phyloP scores from a whole-genome alignment of 140 eudicot genomes.

The Stevia rebaudiana region DNA sequence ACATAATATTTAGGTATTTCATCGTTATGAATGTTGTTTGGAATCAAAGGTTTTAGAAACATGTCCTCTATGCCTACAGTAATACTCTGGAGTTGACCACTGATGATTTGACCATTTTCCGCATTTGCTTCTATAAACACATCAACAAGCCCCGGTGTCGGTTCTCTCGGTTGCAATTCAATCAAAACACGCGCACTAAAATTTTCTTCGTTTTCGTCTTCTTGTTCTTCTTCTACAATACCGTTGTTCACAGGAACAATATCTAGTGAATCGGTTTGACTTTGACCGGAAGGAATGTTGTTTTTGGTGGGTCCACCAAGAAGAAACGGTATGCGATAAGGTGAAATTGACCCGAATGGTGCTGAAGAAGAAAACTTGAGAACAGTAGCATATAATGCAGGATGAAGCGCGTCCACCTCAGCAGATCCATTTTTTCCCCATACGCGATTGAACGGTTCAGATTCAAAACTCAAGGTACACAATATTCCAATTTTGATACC shows the following conservation, averaged over 20 bases:
- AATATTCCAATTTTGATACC: constrained; percentile 74
- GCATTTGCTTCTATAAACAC: constrained; percentile 75
- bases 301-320: constrained; percentile 54
- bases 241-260: constrained; percentile 54
- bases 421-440: constrained; percentile 35
- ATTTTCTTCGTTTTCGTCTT: constrained; percentile 22
- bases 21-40: constrained; percentile 46
- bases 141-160: constrained; percentile 80
- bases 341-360: constrained; percentile 64
- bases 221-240: constrained; percentile 26
- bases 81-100: constrained; percentile 66
- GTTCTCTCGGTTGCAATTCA: constrained; percentile 86
- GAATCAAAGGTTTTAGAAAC: constrained; percentile 70
- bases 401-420: constrained; percentile 41
- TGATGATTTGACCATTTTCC: constrained; percentile 70
- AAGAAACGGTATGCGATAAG: constrained; percentile 76
- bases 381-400: constrained; percentile 78
- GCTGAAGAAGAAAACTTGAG: constrained; percentile 83
- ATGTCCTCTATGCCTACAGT: constrained; percentile 96
- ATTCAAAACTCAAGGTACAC: constrained; percentile 63
- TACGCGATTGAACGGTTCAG: constrained; percentile 48
- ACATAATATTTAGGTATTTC: constrained; percentile 40
- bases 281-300: constrained; percentile 24
- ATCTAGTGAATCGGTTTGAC: constrained; percentile 42
- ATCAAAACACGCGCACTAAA: constrained; percentile 51